A percentile compares a stretch with the other conserved stretches of the same genome.
Conservation (phyloP, 2,329 filamentous ascomycete species). For the Fusarium foetens region DNA sequence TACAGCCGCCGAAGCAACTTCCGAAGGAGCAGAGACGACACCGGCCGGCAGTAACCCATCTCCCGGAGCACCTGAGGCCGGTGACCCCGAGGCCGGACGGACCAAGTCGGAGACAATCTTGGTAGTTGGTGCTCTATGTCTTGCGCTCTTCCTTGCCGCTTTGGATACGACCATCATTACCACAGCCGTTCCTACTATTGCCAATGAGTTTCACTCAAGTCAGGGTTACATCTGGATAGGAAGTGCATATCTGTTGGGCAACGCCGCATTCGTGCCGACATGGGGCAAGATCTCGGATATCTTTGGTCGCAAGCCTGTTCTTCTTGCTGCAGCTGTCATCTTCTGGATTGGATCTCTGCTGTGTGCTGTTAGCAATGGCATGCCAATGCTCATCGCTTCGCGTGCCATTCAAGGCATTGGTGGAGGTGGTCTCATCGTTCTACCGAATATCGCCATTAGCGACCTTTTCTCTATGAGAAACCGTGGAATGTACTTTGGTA, state of each 20-base stretch:
- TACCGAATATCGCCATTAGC: conserved; percentile 68
- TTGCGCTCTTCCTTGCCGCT: conserved; percentile 63
- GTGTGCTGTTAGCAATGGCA: conserved; percentile 60
- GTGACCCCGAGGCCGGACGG: conserved; percentile 50
- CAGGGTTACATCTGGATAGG: conserved; percentile 83
- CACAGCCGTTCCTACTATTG: conserved; percentile 74
- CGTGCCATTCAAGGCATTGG: conserved; percentile 67
- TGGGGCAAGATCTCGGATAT: conserved; percentile 74
- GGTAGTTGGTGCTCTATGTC: conserved; percentile 55
- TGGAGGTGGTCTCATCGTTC: conserved; percentile 66
- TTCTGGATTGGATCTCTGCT: conserved; percentile 67
- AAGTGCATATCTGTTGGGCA: conserved; percentile 76
- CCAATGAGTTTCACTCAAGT: conserved; percentile 70
- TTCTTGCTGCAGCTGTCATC: conserved; percentile 60
- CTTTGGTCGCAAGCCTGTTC: conserved; percentile 66
- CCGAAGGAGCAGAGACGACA: conserved; percentile 17
- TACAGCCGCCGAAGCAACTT: conserved; percentile 10
- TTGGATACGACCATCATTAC: conserved; percentile 72
- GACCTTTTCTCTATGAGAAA: conserved; percentile 65
- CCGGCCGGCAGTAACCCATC: conserved; percentile 16
- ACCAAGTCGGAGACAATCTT: conserved; percentile 53
- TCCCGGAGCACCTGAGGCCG: conserved; percentile 16
- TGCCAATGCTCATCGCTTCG: conserved; percentile 64
- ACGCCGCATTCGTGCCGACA: conserved; percentile 72
- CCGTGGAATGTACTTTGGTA: conserved; percentile 62